Conservation (phyloP, 2,329 filamentous ascomycete species). For the Blastomyces silverae region DNA sequence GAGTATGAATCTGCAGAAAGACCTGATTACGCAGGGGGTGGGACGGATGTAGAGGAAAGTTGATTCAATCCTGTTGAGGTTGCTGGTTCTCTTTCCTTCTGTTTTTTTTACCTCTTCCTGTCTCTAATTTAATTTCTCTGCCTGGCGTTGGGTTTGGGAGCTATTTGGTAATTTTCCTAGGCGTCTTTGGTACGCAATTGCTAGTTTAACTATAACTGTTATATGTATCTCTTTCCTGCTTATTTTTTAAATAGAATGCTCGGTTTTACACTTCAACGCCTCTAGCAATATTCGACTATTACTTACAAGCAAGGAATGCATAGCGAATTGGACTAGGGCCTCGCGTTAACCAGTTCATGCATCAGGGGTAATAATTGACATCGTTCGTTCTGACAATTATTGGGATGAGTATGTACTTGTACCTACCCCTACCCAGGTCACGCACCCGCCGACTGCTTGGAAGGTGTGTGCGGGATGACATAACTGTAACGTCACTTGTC, state of each 20-base stretch:
- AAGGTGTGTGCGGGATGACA: neutral
- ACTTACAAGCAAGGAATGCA: conserved; percentile 26
- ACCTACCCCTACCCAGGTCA: too few relatives aligned
- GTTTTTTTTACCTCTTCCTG: neutral
- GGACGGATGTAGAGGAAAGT: conserved; percentile 18
- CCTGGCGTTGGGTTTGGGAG: neutral
- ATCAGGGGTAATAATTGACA: too few relatives aligned
- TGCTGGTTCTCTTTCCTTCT: neutral
- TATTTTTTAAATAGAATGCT: conserved; percentile 14
- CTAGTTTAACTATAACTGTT: neutral
- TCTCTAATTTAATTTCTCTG: neutral
- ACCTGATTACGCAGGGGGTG: conserved; percentile 70
- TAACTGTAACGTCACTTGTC: conserved; percentile 1
- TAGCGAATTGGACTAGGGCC: conserved; percentile 28
- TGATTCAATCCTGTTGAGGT: neutral
- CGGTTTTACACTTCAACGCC: conserved; percentile 26
- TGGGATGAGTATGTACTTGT: too few relatives aligned
- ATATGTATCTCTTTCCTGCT: neutral
- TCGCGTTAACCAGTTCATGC: conserved; percentile 8
- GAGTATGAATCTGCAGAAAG: conserved; percentile 96
- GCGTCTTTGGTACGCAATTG: neutral
- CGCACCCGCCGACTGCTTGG: neutral
- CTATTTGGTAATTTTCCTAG: neutral
- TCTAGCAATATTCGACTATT: conserved; percentile 24
- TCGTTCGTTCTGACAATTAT: too few relatives aligned